These are phyloP conservation scores for Fusarium sambucinum DNA, from an alignment of 2,329 filamentous ascomycete genomes.

Conservation along the genomic window DNA sequence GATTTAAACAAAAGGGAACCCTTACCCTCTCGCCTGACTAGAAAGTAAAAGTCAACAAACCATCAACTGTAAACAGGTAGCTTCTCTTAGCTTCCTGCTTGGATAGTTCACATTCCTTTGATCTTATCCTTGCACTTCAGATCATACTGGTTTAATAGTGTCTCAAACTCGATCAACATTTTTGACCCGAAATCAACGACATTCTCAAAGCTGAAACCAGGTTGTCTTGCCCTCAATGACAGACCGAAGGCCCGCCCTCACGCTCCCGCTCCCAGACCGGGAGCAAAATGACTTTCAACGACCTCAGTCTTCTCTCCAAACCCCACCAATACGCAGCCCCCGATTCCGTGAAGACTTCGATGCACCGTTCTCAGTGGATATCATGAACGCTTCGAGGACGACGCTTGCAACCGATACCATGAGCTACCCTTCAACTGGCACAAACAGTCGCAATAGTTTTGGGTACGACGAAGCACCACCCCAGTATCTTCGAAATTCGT, in stretches of 20 bases:
- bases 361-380: slow-evolving; percentile 54
- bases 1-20: slow-evolving; percentile 37
- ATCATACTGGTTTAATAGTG: slow-evolving; percentile 14
- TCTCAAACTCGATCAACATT: slow-evolving; percentile 12
- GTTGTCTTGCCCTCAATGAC: slow-evolving; percentile 43
- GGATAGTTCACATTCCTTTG: background rate
- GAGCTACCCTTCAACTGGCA: slow-evolving; percentile 44
- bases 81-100: slow-evolving; percentile 13
- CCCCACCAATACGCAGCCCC: slow-evolving; percentile 47
- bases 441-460: slow-evolving; percentile 45
- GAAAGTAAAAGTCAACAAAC: slow-evolving; percentile 36
- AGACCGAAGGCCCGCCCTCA: slow-evolving; percentile 47
- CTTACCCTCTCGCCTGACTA: slow-evolving; percentile 21
- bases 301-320: slow-evolving; percentile 37
- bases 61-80: slow-evolving; percentile 12
- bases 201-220: slow-evolving; percentile 24
- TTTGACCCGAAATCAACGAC: slow-evolving; percentile 3
- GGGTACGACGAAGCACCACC: slow-evolving; percentile 43
- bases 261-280: slow-evolving; percentile 45
- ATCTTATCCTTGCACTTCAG: slow-evolving; percentile 7
- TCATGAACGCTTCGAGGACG: slow-evolving; percentile 51
- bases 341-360: slow-evolving; percentile 56
- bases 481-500: slow-evolving; percentile 45
- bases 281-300: slow-evolving; percentile 40
- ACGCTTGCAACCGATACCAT: slow-evolving; percentile 47